Base-by-base conservation (phyloP, 2,329 filamentous ascomycete species). In the Arthrobotrys conoides region DNA sequence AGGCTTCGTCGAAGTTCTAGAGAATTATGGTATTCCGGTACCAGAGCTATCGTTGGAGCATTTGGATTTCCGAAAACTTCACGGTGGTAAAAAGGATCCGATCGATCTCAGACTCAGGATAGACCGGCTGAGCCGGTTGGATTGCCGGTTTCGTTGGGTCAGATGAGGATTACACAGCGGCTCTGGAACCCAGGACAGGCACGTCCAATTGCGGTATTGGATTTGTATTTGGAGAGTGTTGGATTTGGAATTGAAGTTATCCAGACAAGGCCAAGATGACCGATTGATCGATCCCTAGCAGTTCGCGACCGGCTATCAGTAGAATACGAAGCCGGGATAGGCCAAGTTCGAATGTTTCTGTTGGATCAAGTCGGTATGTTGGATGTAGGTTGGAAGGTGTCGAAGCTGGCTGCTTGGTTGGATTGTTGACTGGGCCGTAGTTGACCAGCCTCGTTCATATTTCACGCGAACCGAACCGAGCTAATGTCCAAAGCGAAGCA, bases 91-190 rank as follows among this genome's bases (percentile, higher is more conserved):
- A 61, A 61, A 12, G 57, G 36, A 27, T 61, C 16, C 36, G 27
- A 44, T 61, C 36, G 27, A 44, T 61, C 1, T 44, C 36, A 20
- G 57, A 10, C 20, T 61, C 53, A 44, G 36, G 24, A 41, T 8
- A 27, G 20, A 20, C 57, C 57, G 33, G 57, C 22, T 44, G 20
- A 16, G 33, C 57, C 57, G 57, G 36, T 61, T n/a, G 57, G 57
- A 44, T 44, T 44, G 57, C 33, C 36, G 36, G 20, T 61, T 61
- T 27, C 20, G 33, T 41, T 61, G 10, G 57, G 57, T 61, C 18
- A 61, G 57, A 61, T 61, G 57, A 44, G 20, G 57, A 61, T 61
- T 61, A 61, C 57, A 61, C 57, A 61, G 36, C 57, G 36, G 57
- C 57, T 61, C 57, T 27, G 14, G 36, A 10, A 59, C 30, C 30